Percentiles rank a stretch among this genome's conserved stretches.
These are phyloP conservation scores for Cladophialophora bantiana DNA, from an alignment of 2,329 filamentous ascomycete species.

Conservation along the genomic window DNA sequence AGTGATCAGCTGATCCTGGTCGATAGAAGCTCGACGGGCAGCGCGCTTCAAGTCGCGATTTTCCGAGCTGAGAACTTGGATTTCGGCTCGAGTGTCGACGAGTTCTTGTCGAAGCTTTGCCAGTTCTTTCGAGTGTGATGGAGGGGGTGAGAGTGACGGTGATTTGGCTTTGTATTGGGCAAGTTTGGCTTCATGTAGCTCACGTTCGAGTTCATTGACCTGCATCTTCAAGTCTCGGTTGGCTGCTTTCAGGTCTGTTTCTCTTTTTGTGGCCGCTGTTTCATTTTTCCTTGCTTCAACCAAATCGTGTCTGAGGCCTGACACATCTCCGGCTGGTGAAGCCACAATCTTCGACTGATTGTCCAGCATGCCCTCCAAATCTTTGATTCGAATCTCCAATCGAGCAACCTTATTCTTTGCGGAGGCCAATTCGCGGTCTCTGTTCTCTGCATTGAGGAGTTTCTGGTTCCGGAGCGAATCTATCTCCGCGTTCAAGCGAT, in stretches of 20 bases:
- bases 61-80: slow-evolving; percentile 62
- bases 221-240: slow-evolving; percentile 70
- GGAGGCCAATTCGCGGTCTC: slow-evolving; percentile 56
- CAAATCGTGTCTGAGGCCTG: slow-evolving; percentile 68
- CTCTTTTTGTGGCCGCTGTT: slow-evolving; percentile 69
- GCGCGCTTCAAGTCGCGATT: slow-evolving; percentile 61
- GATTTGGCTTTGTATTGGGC: slow-evolving; percentile 57
- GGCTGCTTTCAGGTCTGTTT: slow-evolving; percentile 67
- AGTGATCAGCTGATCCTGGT: slow-evolving; percentile 52
- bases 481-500: slow-evolving; percentile 61
- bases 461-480: slow-evolving; percentile 62
- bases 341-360: slow-evolving; percentile 58
- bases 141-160: slow-evolving; percentile 60
- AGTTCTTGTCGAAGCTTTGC: slow-evolving; percentile 67
- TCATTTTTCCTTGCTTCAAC: slow-evolving; percentile 71
- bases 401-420: slow-evolving; percentile 70
- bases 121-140: slow-evolving; percentile 64
- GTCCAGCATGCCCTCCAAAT: slow-evolving; percentile 60
- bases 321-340: slow-evolving; percentile 58
- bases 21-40: slow-evolving; percentile 55
- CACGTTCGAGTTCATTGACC: slow-evolving; percentile 70
- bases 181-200: slow-evolving; percentile 68
- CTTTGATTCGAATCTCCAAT: slow-evolving; percentile 64
- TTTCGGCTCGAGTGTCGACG: slow-evolving; percentile 64
- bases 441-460: slow-evolving; percentile 47